Conservation (phyloP, 2,329 filamentous ascomycete genomes). For the Fusarium sp. region DNA sequence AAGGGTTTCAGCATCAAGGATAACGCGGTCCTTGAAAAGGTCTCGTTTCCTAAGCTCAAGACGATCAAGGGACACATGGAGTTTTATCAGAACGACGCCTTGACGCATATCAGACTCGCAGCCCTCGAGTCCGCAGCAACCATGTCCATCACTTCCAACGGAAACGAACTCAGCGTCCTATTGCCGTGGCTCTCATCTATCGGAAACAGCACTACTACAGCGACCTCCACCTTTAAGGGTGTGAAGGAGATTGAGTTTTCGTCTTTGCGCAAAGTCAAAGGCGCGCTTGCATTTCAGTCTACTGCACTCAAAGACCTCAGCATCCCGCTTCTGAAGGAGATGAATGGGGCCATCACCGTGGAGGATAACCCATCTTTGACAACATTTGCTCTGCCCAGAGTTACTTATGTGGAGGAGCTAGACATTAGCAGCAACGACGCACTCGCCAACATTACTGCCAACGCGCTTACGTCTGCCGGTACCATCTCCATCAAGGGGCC, state of each 20-base stretch:
- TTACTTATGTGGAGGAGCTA: conserved; percentile 35
- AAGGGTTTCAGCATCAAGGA: conserved; percentile 38
- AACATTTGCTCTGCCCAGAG: conserved; percentile 40
- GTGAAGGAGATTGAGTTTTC: conserved; percentile 37
- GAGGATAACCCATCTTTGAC: conserved; percentile 38
- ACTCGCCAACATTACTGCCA: conserved; percentile 43
- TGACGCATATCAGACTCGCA: conserved; percentile 30
- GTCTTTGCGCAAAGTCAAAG: conserved; percentile 38
- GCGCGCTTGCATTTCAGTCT: conserved; percentile 38
- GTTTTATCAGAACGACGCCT: conserved; percentile 38
- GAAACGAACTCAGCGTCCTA: conserved; percentile 22
- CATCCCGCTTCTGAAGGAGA: conserved; percentile 38
- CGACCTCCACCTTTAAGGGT: conserved; percentile 36
- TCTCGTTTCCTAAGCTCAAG: conserved; percentile 40
- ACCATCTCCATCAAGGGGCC: conserved; percentile 40
- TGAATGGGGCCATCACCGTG: conserved; percentile 41
- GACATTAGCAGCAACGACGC: conserved; percentile 38
- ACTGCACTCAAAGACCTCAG: conserved; percentile 36
- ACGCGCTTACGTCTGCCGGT: conserved; percentile 41
- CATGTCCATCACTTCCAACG: conserved; percentile 42
- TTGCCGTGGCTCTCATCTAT: conserved; percentile 38
- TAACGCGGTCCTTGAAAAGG: conserved; percentile 34
- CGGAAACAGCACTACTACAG: conserved; percentile 40
- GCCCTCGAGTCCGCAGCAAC: conserved; percentile 41
- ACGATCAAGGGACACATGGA: conserved; percentile 39